Conservation (phyloP, 345 rosid genomes). For the Acer campestre region DNA sequence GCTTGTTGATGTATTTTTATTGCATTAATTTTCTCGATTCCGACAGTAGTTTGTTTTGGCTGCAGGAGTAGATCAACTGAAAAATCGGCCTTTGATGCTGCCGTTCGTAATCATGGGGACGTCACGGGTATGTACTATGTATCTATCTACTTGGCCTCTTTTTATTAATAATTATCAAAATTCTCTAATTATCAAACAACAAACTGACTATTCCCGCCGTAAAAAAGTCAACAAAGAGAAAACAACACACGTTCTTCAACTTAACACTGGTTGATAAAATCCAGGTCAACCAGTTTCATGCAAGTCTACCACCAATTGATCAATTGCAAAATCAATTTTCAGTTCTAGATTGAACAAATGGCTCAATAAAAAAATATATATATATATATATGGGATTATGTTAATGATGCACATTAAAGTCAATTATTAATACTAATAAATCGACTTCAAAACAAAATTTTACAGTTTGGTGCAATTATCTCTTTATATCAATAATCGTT, state of each 20-base stretch:
- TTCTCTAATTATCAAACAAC: background rate
- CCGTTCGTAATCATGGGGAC: background rate
- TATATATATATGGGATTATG: background rate
- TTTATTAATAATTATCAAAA: background rate
- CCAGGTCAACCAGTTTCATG: no score
- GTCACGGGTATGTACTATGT: conserved; percentile 8
- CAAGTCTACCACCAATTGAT: no score
- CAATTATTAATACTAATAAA: background rate
- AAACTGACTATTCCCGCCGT: background rate
- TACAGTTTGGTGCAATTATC: no score
- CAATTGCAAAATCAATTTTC: background rate
- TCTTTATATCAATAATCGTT: background rate
- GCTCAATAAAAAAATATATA: background rate
- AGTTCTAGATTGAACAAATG: background rate
- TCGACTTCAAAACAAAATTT: no score
- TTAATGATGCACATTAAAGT: no score
- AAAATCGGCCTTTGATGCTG: conserved; percentile 5
- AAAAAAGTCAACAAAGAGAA: background rate
- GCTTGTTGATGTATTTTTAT: conserved; percentile 7
- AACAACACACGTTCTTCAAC: background rate
- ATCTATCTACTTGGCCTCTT: background rate
- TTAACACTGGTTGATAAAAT: background rate
- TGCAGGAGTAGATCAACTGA: conserved; percentile 35
- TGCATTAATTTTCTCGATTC: conserved; percentile 8
- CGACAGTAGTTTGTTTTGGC: conserved; percentile 19